Evolutionary conservation across 2,329 filamentous ascomycete genomes (phyloP), one percentile per base, ranked within the genome.

Genomic region (Aspergillus sp.): DNA sequence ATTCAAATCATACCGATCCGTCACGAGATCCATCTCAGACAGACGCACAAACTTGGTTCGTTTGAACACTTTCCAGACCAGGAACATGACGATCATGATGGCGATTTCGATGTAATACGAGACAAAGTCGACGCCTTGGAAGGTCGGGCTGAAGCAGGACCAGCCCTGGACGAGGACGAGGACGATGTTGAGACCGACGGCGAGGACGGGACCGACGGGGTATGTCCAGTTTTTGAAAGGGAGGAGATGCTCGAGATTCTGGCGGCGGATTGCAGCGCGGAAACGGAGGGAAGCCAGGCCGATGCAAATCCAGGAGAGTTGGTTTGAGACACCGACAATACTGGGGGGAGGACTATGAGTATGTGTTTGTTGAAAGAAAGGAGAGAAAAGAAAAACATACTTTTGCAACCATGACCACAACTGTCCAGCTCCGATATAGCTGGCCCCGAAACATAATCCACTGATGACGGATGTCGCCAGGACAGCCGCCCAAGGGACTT

Each of bases 191-290:
- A 84, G 67, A 0, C 77, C 48, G 10, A 85, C 71, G 5, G 73
- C 76, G 12, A 79, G 56, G 57, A 77, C 74, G 0, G 82, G 81
- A 0, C 82, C 81, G 45, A 70, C 76, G 0, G 82, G 82, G 47
- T 85, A 84, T 0, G 81, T 83, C 78, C 79, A 83, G 56, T 85
- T 85, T 47, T 75, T 78, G 65, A 81, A 85, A 0, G 82, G 81
- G 0, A 85, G 69, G 1, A 77, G 69, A 46, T 83, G 77, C 6
- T 79, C 78, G 39, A 81, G 75, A n/a, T 75, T 76, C 50, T 85
- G 82, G 2, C 65, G 58, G 37, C 70, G 68, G 42, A 85, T 65
- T 4, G 71, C 82, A 4, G 70, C 64, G 27, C 82, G 78, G 68
- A 85, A 85, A 27, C 82, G 79, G n/a, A 85, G 65, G 0, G 79